phyloP scores from a whole-genome alignment of 2,329 filamentous ascomycete species.

The Verticillium nubilum region DNA sequence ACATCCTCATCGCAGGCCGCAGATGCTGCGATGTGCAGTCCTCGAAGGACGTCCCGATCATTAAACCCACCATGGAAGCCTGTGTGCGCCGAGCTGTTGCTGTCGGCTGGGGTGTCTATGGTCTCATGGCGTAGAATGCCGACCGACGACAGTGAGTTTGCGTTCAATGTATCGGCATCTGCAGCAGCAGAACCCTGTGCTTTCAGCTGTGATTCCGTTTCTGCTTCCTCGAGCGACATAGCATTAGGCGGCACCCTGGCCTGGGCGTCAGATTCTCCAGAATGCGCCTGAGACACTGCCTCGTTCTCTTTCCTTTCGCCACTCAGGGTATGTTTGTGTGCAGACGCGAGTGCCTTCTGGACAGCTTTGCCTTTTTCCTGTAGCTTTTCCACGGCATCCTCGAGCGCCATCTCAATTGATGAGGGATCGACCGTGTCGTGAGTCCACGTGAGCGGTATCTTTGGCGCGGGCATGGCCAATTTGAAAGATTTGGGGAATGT shows the following conservation, averaged over 20 bases:
- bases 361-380: slow-evolving; percentile 16
- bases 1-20: slow-evolving; percentile 51
- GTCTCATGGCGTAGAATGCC: background rate
- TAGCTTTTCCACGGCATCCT: slow-evolving; percentile 17
- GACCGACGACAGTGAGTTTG: background rate
- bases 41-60: slow-evolving; percentile 48
- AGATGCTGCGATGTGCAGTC: slow-evolving; percentile 48
- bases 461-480: slow-evolving; percentile 7
- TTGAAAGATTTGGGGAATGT: background rate
- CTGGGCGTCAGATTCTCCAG: background rate
- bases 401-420: slow-evolving; percentile 24
- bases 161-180: background rate
- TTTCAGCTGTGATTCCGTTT: background rate
- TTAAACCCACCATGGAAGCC: slow-evolving; percentile 17
- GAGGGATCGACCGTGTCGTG: slow-evolving; percentile 19
- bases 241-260: background rate
- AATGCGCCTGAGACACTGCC: background rate
- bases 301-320: background rate
- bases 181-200: background rate
- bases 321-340: background rate
- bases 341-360: background rate
- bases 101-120: background rate
- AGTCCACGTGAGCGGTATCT: slow-evolving; percentile 22
- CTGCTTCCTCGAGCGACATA: background rate
- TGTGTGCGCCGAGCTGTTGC: background rate